Evolutionary conservation across 2,329 filamentous ascomycete genomes (phyloP), one percentile per base, ranked within the genome.

Genomic region (Alternaria solani): DNA sequence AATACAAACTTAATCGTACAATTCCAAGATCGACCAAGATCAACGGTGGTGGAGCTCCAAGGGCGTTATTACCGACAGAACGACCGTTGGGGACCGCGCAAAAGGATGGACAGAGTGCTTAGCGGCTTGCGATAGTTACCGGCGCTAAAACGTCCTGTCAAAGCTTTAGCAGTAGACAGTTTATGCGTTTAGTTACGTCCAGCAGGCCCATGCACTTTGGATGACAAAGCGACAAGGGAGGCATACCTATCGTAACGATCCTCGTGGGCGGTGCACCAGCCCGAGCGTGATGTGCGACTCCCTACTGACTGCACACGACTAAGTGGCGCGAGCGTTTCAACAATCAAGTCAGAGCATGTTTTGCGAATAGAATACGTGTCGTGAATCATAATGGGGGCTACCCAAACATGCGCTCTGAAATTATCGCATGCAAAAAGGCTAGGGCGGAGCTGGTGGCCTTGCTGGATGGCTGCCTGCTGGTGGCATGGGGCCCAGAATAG

Each of bases 61-160:
- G 38, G 44, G 46, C 34, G 44, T 57, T 57, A 53, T 51, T 54
- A 44, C 55, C 44, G 58, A 55, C 38, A 56, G 60, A 57, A 61
- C 58, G 61, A 55, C 61, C 63, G 53, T 63, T 61, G 53, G 52
- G 47, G 49, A 43, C 51, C 57, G 55, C 44, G 38, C 52, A 36
- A 38, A 28, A 54, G 59, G 53, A 60, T 54, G 54, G 57, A 59
- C 51, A 60, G 43, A 53, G 62, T 59, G 55, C 57, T 62, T 65
- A 62, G 62, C 59, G 62, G 62, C 55, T 43, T 48, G 26, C 51
- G 39, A 59, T 64, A 57, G 61, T 62, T 66, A 62, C 65, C 55
- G 65, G 63, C 63, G 55, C 65, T 67, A 65, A 54, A 42, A 38
- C 28, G 56, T 51, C 25, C 42, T 44, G 51, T 47, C 39, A 54